Percentiles rank a stretch among this genome's conserved stretches.
phyloP scores from a whole-genome alignment of 2,329 filamentous ascomycete species.

The Chalaropsis ovoidea region DNA sequence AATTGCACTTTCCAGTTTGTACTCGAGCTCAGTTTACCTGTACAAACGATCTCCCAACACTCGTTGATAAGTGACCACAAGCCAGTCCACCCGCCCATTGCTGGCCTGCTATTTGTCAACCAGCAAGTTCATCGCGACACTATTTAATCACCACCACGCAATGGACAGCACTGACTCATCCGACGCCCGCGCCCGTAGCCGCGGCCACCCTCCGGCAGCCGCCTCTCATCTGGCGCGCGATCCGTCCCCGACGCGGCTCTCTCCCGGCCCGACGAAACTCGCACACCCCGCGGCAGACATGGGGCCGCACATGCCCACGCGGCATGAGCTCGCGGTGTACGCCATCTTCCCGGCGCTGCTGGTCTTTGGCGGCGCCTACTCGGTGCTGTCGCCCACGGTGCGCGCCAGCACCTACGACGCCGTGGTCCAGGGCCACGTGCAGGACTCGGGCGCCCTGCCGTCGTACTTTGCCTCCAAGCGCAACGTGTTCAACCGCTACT shows the following conservation, averaged over 20 bases:
- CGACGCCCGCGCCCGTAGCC: background rate
- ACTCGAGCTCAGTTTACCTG: background rate
- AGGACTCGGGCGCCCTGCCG: slow-evolving; percentile 41
- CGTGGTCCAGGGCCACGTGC: slow-evolving; percentile 52
- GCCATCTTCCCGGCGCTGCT: slow-evolving; percentile 67
- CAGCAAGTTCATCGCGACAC: background rate
- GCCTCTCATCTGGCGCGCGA: background rate
- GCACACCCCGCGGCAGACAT: background rate
- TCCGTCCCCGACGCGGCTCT: too few species aligned
- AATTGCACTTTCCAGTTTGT: background rate
- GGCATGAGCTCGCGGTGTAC: slow-evolving; percentile 55
- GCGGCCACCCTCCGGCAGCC: background rate
- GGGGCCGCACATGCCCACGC: slow-evolving; percentile 58
- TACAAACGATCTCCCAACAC: background rate
- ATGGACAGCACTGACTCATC: slow-evolving; percentile 2
- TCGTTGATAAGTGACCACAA: background rate
- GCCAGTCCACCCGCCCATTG: background rate
- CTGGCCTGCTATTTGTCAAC: background rate
- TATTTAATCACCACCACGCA: background rate
- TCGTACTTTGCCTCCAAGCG: slow-evolving; percentile 89
- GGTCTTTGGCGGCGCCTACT: slow-evolving; percentile 71
- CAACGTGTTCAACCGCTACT: slow-evolving; percentile 85
- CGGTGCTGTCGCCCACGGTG: slow-evolving; percentile 61
- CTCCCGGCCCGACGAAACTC: background rate
- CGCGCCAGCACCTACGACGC: slow-evolving; percentile 54